Conservation (phyloP, 1,139 yeast species). For the Protomyces pachydermus region DNA sequence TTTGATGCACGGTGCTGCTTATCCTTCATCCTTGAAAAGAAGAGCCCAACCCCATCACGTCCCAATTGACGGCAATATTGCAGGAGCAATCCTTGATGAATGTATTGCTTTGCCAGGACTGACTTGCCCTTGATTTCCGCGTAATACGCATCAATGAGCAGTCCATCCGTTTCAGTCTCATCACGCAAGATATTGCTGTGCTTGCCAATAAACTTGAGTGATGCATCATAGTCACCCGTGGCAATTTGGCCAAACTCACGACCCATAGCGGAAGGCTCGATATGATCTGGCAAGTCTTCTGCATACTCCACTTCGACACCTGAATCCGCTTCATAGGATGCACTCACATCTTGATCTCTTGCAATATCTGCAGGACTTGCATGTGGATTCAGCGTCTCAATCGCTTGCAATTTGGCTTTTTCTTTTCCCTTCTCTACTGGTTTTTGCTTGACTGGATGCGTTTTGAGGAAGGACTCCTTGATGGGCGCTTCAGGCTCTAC, state of each 20-base stretch:
- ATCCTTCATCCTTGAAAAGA: slow-evolving; percentile 52
- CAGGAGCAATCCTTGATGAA: slow-evolving; percentile 73
- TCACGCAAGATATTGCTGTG: slow-evolving; percentile 63
- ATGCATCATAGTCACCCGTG: slow-evolving; percentile 46
- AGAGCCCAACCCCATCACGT: slow-evolving; percentile 57
- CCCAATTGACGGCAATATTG: slow-evolving; percentile 69
- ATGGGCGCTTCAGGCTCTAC: slow-evolving; percentile 32
- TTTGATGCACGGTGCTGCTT: slow-evolving; percentile 54
- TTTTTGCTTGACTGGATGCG: slow-evolving; percentile 14
- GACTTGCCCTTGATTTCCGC: slow-evolving; percentile 61
- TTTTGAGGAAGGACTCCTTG: slow-evolving; percentile 29
- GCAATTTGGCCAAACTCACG: slow-evolving; percentile 58
- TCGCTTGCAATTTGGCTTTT: slow-evolving; percentile 25
- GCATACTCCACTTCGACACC: slow-evolving; percentile 17
- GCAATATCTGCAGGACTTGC: slow-evolving; percentile 30
- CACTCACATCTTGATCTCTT: slow-evolving; percentile 28
- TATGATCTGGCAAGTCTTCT: slow-evolving; percentile 41
- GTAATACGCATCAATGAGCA: slow-evolving; percentile 90
- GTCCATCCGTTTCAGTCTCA: slow-evolving; percentile 84
- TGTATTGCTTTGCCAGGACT: slow-evolving; percentile 52
- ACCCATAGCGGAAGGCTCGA: slow-evolving; percentile 60
- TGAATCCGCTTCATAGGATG: slow-evolving; percentile 21
- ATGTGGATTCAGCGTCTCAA: slow-evolving; percentile 43
- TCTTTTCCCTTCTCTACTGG: not conserved
- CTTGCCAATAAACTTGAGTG: slow-evolving; percentile 51